Percentiles rank a stretch among this genome's conserved stretches.
These are phyloP conservation scores for Beauveria rudraprayagi DNA, from an alignment of 2,329 filamentous ascomycete species.

Conservation along the genomic window DNA sequence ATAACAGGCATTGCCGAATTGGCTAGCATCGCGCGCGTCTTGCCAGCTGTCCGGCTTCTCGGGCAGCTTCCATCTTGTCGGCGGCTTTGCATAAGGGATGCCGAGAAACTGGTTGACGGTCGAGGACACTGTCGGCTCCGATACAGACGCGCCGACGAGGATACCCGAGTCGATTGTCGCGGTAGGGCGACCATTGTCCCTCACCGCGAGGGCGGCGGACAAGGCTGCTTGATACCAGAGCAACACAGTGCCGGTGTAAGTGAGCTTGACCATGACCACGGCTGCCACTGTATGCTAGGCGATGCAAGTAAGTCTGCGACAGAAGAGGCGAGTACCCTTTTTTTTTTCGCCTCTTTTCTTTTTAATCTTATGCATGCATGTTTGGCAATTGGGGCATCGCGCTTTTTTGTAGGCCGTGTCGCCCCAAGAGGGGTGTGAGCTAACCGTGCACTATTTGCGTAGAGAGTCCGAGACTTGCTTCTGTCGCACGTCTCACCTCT, in stretches of 20 bases:
- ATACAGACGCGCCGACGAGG: background rate
- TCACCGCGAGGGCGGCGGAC: background rate
- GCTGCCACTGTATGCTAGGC: background rate
- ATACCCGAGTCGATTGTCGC: slow-evolving; percentile 2
- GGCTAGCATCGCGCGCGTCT: slow-evolving; percentile 17
- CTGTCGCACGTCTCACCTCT: background rate
- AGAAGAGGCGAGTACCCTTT: background rate
- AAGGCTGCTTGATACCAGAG: background rate
- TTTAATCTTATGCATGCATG: background rate
- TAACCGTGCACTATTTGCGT: background rate
- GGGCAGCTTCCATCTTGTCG: slow-evolving; percentile 20
- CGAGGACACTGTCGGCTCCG: background rate
- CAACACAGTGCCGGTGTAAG: slow-evolving; percentile 1
- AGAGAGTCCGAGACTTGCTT: background rate
- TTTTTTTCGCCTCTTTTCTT: background rate
- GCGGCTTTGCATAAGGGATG: slow-evolving; percentile 22
- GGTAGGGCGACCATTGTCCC: background rate
- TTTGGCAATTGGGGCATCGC: background rate
- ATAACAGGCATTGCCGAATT: slow-evolving; percentile 18
- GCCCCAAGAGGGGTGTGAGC: background rate
- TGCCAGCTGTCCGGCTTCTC: slow-evolving; percentile 16
- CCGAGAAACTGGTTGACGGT: slow-evolving; percentile 23
- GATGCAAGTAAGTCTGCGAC: background rate
- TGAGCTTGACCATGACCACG: background rate
- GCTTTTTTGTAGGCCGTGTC: background rate